A percentile compares a stretch with the other conserved stretches of the same genome.
These are phyloP conservation scores for Elsinoe perseae DNA, from an alignment of 2,329 filamentous ascomycete species.

Conservation along the genomic window DNA sequence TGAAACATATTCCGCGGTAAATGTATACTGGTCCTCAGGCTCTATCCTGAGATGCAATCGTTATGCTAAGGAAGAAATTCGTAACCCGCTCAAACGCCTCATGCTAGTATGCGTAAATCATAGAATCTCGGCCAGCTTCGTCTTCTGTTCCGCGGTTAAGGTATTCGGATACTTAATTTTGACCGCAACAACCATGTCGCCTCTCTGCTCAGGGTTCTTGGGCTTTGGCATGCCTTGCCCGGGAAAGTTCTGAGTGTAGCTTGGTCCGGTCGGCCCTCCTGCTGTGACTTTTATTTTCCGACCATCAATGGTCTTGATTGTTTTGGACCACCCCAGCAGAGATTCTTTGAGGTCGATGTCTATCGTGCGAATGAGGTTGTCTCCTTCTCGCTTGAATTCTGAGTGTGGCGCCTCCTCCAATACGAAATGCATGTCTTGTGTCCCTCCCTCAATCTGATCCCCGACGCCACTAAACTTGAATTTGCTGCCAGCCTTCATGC, in stretches of 20 bases:
- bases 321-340: slow-evolving; percentile 84
- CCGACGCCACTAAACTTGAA: slow-evolving; percentile 98
- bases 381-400: slow-evolving; percentile 76
- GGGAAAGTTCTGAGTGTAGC: slow-evolving; percentile 72
- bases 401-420: slow-evolving; percentile 90
- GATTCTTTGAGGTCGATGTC: slow-evolving; percentile 88
- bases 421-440: slow-evolving; percentile 92
- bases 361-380: slow-evolving; percentile 72
- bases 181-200: slow-evolving; percentile 81
- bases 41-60: slow-evolving; percentile 10
- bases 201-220: slow-evolving; percentile 76
- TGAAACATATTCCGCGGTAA: too few species aligned
- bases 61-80: neutral
- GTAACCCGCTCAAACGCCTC: slow-evolving; percentile 6
- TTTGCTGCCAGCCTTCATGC: slow-evolving; percentile 93
- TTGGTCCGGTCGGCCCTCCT: slow-evolving; percentile 75
- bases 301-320: slow-evolving; percentile 88
- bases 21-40: slow-evolving; percentile 3
- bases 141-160: slow-evolving; percentile 71
- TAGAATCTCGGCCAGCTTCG: slow-evolving; percentile 70
- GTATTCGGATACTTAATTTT: slow-evolving; percentile 86
- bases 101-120: slow-evolving; percentile 24
- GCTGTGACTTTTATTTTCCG: slow-evolving; percentile 75
- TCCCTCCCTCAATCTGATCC: slow-evolving; percentile 91
- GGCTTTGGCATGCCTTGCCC: slow-evolving; percentile 88